These are phyloP conservation scores for Euphorbia peplus DNA, from an alignment of 345 rosid species.

Conservation along the genomic window DNA sequence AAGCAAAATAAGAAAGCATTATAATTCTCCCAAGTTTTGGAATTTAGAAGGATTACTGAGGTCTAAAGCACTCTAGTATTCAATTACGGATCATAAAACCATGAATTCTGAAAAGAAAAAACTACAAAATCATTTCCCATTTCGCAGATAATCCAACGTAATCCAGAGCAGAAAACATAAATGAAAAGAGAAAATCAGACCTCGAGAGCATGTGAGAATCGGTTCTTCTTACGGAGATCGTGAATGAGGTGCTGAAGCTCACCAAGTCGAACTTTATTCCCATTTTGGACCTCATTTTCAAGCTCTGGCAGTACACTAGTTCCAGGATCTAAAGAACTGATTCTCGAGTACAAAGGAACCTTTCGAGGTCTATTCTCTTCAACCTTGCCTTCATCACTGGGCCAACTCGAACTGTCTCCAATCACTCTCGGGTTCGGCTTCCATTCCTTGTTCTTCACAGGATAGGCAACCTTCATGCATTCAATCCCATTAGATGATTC, in stretches of 20 bases:
- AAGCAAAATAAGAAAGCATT: constrained; percentile 1
- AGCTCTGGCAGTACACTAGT: constrained; percentile 62
- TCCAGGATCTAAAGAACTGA: constrained; percentile 72
- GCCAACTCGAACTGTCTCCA: constrained; percentile 50
- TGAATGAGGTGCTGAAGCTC: constrained; percentile 81
- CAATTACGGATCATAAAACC: not conserved
- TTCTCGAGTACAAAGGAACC: constrained; percentile 59
- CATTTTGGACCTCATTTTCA: constrained; percentile 60
- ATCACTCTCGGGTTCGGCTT: constrained; percentile 49
- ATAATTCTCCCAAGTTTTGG: not conserved
- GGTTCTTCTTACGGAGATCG: constrained; percentile 77
- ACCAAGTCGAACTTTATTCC: constrained; percentile 55
- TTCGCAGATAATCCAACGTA: constrained; percentile 14
- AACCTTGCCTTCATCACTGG: constrained; percentile 49
- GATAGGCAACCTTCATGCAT: constrained; percentile 54
- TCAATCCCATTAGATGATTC: constrained; percentile 54
- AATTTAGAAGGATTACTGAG: constrained; percentile 1
- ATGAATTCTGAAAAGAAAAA: not conserved
- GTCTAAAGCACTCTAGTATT: not conserved
- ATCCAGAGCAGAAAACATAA: not conserved
- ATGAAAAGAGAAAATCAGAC: constrained; percentile 26
- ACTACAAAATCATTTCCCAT: not conserved
- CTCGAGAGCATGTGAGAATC: constrained; percentile 84
- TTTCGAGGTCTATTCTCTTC: constrained; percentile 54
- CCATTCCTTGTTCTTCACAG: constrained; percentile 48